These are phyloP conservation scores for Hanseniaspora guilliermondii DNA, from an alignment of 805 yeast genomes.

Conservation along the genomic window DNA sequence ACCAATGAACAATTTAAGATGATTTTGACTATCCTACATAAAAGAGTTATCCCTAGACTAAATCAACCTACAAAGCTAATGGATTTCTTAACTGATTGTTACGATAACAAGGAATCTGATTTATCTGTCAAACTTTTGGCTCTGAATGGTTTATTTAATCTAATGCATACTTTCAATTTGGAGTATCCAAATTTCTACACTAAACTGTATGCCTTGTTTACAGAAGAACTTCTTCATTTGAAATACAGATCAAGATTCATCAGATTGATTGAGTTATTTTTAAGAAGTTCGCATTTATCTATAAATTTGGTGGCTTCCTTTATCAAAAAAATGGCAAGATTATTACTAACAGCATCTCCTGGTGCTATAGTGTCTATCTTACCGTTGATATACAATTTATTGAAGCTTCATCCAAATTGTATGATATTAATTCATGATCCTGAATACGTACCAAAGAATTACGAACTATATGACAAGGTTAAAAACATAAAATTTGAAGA, in stretches of 20 bases:
- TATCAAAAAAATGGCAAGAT: constrained; percentile 66
- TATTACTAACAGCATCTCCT: constrained; percentile 69
- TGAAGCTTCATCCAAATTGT: constrained; percentile 88
- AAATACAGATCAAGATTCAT: constrained; percentile 77
- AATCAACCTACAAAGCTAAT: constrained; percentile 68
- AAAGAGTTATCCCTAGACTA: constrained; percentile 70
- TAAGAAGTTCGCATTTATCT: constrained; percentile 78
- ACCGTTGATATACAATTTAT: constrained; percentile 81
- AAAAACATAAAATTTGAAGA: constrained; percentile 35
- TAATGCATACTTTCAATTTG: constrained; percentile 68
- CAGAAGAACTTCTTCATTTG: constrained; percentile 62
- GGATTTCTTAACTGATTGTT: constrained; percentile 89
- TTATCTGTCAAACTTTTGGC: constrained; percentile 53
- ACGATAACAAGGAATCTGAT: constrained; percentile 31
- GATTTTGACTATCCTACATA: constrained; percentile 60
- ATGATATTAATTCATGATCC: constrained; percentile 69
- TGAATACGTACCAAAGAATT: constrained; percentile 22
- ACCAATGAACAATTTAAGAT: constrained; percentile 51
- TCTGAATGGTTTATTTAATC: constrained; percentile 72
- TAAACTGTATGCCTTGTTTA: constrained; percentile 70
- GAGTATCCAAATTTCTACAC: constrained; percentile 85
- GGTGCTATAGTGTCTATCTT: constrained; percentile 75
- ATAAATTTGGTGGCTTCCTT: constrained; percentile 77
- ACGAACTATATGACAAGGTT: constrained; percentile 22
- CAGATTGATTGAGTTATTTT: constrained; percentile 72